phyloP scores from a whole-genome alignment of 140 eudicot genomes.

The Oenanthe javanica region DNA sequence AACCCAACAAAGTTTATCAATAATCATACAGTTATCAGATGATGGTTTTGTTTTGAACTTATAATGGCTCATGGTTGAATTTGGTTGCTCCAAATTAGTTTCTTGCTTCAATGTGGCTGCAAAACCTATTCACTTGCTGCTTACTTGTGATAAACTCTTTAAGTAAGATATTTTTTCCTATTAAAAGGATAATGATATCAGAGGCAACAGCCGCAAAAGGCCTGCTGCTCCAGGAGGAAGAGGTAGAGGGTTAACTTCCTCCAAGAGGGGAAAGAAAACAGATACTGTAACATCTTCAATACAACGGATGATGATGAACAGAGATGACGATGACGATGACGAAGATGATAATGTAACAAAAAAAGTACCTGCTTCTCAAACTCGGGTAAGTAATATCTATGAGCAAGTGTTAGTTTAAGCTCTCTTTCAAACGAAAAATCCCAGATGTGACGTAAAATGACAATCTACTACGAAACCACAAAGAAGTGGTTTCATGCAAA shows the following conservation, averaged over 20 bases:
- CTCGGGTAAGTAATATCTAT: constrained; percentile 46
- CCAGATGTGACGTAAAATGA: background rate
- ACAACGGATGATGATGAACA: constrained; percentile 52
- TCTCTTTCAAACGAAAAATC: background rate
- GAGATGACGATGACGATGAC: constrained; percentile 77
- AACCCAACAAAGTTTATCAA: no score
- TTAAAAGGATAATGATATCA: constrained; percentile 53
- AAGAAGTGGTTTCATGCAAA: no score
- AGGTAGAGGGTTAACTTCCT: constrained; percentile 57
- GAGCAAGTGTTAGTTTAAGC: background rate
- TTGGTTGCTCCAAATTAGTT: background rate
- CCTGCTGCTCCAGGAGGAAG: constrained; percentile 77
- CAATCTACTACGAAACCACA: no score
- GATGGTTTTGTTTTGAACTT: background rate
- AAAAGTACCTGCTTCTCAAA: constrained; percentile 46
- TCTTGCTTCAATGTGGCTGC: background rate
- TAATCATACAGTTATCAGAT: background rate
- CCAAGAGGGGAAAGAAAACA: constrained; percentile 83
- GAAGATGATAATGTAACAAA: constrained; percentile 67
- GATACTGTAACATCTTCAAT: constrained; percentile 62
- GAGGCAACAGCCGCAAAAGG: constrained; percentile 73
- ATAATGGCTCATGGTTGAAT: background rate
- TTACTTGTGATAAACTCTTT: background rate
- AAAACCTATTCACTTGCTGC: background rate
- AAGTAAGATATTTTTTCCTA: constrained; percentile 6